Percentiles rank a stretch among this genome's conserved stretches.
phyloP scores from a whole-genome alignment of 2,329 filamentous ascomycete genomes.

The Calonectria pteridis region DNA sequence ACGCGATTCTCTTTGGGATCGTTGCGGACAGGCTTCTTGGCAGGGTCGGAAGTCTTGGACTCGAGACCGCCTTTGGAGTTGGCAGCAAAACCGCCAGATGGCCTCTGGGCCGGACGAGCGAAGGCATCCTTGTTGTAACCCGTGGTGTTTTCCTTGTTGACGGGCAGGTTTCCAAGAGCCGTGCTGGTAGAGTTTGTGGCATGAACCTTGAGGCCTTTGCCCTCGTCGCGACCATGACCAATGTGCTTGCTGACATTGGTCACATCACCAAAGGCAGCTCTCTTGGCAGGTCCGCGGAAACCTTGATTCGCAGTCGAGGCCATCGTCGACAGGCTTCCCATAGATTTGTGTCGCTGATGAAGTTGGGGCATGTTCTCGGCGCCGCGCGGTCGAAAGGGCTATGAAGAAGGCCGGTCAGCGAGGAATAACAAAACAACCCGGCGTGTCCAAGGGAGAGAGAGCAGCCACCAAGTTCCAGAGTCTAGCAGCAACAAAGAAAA shows the following conservation, averaged over 20 bases:
- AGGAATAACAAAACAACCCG: slow-evolving; percentile 15
- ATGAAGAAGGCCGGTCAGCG: slow-evolving; percentile 34
- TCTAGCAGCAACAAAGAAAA: slow-evolving; percentile 25
- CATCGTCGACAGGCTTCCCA: slow-evolving; percentile 64
- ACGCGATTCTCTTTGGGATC: slow-evolving; percentile 28
- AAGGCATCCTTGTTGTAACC: slow-evolving; percentile 51
- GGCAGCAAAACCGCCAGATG: slow-evolving; percentile 32
- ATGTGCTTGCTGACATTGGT: slow-evolving; percentile 73
- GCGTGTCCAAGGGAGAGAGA: slow-evolving; percentile 33
- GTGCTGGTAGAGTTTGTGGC: slow-evolving; percentile 42
- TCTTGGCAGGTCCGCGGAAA: slow-evolving; percentile 69
- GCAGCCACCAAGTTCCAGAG: slow-evolving; percentile 10
- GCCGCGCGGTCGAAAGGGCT: slow-evolving; percentile 59
- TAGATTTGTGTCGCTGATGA: slow-evolving; percentile 88
- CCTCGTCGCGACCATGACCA: slow-evolving; percentile 46
- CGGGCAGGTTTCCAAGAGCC: slow-evolving; percentile 38
- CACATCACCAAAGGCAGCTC: slow-evolving; percentile 84
- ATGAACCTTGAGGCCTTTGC: slow-evolving; percentile 52
- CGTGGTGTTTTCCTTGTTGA: slow-evolving; percentile 61
- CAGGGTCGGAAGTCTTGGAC: slow-evolving; percentile 40
- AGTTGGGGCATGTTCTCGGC: slow-evolving; percentile 66
- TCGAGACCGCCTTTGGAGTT: slow-evolving; percentile 42
- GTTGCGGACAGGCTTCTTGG: slow-evolving; percentile 38
- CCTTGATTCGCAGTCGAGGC: slow-evolving; percentile 43
- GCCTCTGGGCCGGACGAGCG: slow-evolving; percentile 53